Conservation (phyloP, 2,329 filamentous ascomycete genomes). For the Alternaria infectoria region DNA sequence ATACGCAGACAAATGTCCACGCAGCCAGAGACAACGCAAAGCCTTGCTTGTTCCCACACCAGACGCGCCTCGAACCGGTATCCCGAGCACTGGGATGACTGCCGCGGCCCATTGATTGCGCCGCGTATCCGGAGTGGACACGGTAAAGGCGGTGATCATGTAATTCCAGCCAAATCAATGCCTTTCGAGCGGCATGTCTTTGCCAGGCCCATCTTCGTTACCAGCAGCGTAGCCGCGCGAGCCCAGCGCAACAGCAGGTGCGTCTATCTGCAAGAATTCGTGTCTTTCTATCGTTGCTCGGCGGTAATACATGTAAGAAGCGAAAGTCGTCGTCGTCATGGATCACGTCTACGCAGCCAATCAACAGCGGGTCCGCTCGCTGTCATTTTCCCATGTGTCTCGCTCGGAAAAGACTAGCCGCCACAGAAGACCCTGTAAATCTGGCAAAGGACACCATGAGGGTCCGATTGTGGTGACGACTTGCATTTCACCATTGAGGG, state of each 20-base stretch:
- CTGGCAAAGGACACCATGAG: slow-evolving; percentile 1
- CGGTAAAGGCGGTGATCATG: neutral
- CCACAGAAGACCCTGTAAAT: slow-evolving; percentile 16
- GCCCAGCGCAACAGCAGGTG: slow-evolving; percentile 1
- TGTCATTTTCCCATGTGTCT: slow-evolving; percentile 13
- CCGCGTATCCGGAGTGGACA: neutral
- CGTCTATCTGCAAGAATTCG: slow-evolving; percentile 3
- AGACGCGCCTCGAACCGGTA: slow-evolving; percentile 7
- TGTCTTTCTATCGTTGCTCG: slow-evolving; percentile 4
- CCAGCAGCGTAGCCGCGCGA: neutral
- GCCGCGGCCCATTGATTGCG: neutral
- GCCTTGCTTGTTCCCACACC: slow-evolving; percentile 11
- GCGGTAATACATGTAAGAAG: slow-evolving; percentile 7
- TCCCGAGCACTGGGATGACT: neutral
- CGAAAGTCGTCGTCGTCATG: slow-evolving; percentile 35
- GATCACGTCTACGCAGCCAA: slow-evolving; percentile 19
- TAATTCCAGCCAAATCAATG: neutral
- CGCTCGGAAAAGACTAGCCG: slow-evolving; percentile 2
- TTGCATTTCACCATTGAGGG: slow-evolving; percentile 8
- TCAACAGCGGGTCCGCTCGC: slow-evolving; percentile 1
- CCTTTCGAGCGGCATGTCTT: neutral
- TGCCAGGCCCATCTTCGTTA: neutral
- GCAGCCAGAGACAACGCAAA: slow-evolving; percentile 1
- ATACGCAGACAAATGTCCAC: neutral
- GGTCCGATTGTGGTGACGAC: slow-evolving; percentile 19